Evolutionary conservation across 495 filamentous ascomycete genomes (phyloP), one percentile per base, ranked within the genome.

Genomic region (Penicillium silybi): DNA sequence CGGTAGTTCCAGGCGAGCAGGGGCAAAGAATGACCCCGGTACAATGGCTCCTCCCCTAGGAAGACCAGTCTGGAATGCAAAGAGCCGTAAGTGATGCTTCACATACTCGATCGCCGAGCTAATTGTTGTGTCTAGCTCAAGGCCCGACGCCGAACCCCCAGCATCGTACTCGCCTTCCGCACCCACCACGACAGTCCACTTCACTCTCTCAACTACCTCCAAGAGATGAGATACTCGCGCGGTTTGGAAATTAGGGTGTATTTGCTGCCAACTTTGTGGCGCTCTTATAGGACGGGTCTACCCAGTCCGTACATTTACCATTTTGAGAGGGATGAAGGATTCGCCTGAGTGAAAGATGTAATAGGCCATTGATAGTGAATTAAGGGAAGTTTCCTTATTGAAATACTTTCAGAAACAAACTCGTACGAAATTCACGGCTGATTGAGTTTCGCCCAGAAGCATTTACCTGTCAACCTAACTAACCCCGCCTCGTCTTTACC

Each of bases 1-100:
- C 13, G 78, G 76, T 9, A 76, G 76, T 42, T 75, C 70, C 4
- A 69, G 59, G 37, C 49, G 18, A 48, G 46, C 25, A 67, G 52
- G 7, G 60, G 49, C 26, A 53, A 35, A 35, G 46, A 44, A 11
- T 32, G 59, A 56, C 29, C 23, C 43, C 1, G 34, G 41, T 9
- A 40, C 56, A 27, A 69, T 74, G 70, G 60, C 41, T 4, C 54
- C 65, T 4, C 70, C 70, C 27, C 51, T 60, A 29, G 53, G 48
- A 19, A 53, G 57, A 6, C 54, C 59, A 4, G 48, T 55, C 4
- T 57, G 53, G 35, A 53, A 54, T 40, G 10, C 35, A 6, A 63
- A 42, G 44, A 61, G 42, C n/a, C 43, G 71, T 73, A 57, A 23
- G 53, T 50, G 10, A 17, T 32, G 23, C 44, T 40, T 9, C 22